Evolutionary conservation across 2,329 filamentous ascomycete genomes (phyloP).

Genomic region (Pyricularia sp.): DNA sequence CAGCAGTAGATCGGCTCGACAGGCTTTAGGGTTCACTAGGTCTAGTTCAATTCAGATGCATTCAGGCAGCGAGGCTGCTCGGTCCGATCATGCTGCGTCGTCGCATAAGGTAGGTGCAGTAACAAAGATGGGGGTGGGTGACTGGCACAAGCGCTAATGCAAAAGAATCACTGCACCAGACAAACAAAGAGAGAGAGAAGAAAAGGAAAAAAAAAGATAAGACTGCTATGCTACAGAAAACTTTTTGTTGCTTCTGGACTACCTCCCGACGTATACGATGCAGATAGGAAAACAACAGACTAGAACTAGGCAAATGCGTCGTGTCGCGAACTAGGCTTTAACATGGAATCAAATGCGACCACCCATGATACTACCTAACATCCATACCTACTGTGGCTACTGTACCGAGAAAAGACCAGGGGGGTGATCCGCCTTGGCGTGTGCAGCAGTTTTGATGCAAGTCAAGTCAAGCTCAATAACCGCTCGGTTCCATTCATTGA

Average conservation of each 20-base stretch:
- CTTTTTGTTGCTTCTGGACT: background rate
- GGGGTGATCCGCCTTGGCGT: background rate
- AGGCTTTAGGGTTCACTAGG: background rate
- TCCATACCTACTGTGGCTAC: background rate
- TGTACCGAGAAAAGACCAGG: background rate
- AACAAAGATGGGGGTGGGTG: background rate
- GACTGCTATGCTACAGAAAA: background rate
- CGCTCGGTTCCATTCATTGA: background rate
- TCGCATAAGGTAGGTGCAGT: background rate
- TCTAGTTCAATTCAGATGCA: background rate
- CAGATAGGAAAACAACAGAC: background rate
- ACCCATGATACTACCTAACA: background rate
- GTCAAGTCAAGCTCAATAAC: background rate
- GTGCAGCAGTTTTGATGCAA: background rate
- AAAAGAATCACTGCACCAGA: background rate
- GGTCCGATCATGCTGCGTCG: background rate
- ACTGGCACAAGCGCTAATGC: background rate
- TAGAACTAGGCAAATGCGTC: background rate
- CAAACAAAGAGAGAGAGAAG: background rate
- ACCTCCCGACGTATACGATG: background rate
- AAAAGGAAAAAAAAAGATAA: background rate
- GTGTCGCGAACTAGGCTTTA: background rate
- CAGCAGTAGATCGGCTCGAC: background rate
- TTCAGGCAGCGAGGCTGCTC: background rate
- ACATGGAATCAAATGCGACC: background rate